A percentile compares a stretch with the other conserved stretches of the same genome.
These are phyloP conservation scores for Xylona heveae DNA, from an alignment of 495 filamentous ascomycete species.

Conservation along the genomic window DNA sequence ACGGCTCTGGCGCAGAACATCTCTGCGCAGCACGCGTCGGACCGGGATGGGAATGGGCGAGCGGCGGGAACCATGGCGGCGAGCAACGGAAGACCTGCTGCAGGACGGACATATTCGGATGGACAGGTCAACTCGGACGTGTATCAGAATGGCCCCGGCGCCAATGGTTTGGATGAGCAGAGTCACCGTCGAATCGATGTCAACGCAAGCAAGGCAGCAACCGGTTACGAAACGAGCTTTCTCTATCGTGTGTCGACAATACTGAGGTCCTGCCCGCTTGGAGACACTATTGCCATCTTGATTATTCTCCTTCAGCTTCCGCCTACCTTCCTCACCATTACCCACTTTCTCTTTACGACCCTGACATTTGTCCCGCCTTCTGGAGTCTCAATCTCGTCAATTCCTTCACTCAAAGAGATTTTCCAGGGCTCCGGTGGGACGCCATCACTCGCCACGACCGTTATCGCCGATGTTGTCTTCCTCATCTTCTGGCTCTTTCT, in stretches of 20 bases:
- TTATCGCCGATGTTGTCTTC: constrained; percentile 63
- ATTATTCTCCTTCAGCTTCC: constrained; percentile 96
- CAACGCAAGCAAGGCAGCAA: constrained; percentile 42
- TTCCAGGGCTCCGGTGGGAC: constrained; percentile 50
- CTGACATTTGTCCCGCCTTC: constrained; percentile 79
- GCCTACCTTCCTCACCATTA: constrained; percentile 67
- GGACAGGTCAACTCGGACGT: too few species aligned
- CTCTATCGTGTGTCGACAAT: constrained; percentile 65
- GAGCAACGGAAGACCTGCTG: too few species aligned
- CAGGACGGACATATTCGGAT: too few species aligned
- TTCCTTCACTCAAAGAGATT: constrained; percentile 45
- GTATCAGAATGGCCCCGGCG: constrained; percentile 2
- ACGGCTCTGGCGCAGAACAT: too few species aligned
- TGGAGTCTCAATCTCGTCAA: constrained; percentile 23
- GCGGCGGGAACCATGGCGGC: too few species aligned
- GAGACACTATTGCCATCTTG: constrained; percentile 92
- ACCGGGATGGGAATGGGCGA: too few species aligned
- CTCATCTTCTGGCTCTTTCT: constrained; percentile 74
- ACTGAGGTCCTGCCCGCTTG: constrained; percentile 70
- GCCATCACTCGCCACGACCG: constrained; percentile 57
- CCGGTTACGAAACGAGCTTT: constrained; percentile 39
- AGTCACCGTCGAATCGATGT: constrained; percentile 39
- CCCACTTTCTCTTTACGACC: constrained; percentile 83
- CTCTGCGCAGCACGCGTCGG: too few species aligned
- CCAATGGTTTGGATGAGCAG: constrained; percentile 12